Evolutionary conservation across 2,329 filamentous ascomycete genomes (phyloP), one percentile per base, ranked within the genome.

Genomic region (Rasamsonia emersonii): DNA sequence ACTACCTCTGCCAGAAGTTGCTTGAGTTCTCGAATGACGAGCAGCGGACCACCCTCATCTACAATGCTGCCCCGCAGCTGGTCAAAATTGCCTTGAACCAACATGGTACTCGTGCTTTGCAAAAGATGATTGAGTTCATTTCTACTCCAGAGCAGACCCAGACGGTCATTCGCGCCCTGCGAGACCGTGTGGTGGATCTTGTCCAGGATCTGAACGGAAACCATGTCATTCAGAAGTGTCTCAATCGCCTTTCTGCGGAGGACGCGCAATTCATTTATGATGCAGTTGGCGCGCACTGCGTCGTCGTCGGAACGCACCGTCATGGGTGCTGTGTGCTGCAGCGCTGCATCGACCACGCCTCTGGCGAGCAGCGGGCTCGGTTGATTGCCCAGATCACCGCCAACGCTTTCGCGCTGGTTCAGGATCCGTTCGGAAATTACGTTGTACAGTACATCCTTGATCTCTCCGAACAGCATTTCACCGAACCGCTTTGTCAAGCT

Each of bases 41-140:
- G 32, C 89, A 98, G 67, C 86, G 91, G 44, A 96, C 89, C 33
- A 77, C 79, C 25, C 75, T 98, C 41, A 93, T 98, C 48, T 79
- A 88, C 59, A 94, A 93, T 48, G 86, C 91, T 24, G 77, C 86
- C 11, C 73, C 79, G 32, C 79, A 89, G 42, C 84, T 98, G 70
- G 86, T 93, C 15, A 80, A 80, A 48, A 95, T 98, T 52, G 91
- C 91, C 16, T 68, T 96, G 38, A 96, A 98, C 62, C 89, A 95
- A 65, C 91, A 98, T 57, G 91, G 91, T 46, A 98, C 91, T 37
- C 79, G 91, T 33, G 91, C 91, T 41, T 67, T 98, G 37, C 91
- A 98, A 67, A 98, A 96, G 73, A 98, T 98, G 91, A 98, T 98
- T 45, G 91, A 98, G 62, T 93, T 85, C 56, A 84, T 98, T 51